These are phyloP conservation scores for Naumovozyma dairenensis DNA, from an alignment of 805 yeast species.

Conservation along the genomic window DNA sequence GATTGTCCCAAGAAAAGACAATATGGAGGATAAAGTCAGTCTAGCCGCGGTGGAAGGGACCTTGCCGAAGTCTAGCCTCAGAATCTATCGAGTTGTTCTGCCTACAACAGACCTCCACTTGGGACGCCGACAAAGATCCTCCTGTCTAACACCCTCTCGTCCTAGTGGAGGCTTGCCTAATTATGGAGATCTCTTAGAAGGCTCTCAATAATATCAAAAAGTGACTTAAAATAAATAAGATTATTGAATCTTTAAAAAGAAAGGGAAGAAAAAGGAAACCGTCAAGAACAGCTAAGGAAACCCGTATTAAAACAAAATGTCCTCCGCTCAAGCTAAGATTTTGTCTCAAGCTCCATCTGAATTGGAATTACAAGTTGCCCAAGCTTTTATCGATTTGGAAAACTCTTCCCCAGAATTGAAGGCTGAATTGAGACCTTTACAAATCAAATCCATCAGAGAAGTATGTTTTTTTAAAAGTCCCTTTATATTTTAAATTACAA, in stretches of 20 bases:
- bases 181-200: constrained; percentile 5
- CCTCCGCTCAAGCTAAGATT: constrained; percentile 77
- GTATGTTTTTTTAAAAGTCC: constrained; percentile 32
- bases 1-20: too few species aligned
- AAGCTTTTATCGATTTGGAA: constrained; percentile 95
- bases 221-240: too few species aligned
- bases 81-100: too few species aligned
- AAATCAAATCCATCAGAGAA: constrained; percentile 96
- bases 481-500: too few species aligned
- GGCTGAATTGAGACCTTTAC: constrained; percentile 96
- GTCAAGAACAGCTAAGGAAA: too few species aligned
- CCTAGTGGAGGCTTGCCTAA: background rate
- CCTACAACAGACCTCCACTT: too few species aligned
- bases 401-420: constrained; percentile 86
- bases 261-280: background rate
- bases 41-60: too few species aligned
- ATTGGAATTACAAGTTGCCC: constrained; percentile 98
- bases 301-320: constrained; percentile 71
- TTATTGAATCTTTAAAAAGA: background rate
- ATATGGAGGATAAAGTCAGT: too few species aligned
- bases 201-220: too few species aligned
- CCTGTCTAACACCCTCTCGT: background rate
- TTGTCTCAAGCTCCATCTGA: constrained; percentile 93
- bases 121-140: background rate
- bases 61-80: too few species aligned